phyloP scores from a whole-genome alignment of 805 yeast species.

The Kodamaea nitidulidarum region DNA sequence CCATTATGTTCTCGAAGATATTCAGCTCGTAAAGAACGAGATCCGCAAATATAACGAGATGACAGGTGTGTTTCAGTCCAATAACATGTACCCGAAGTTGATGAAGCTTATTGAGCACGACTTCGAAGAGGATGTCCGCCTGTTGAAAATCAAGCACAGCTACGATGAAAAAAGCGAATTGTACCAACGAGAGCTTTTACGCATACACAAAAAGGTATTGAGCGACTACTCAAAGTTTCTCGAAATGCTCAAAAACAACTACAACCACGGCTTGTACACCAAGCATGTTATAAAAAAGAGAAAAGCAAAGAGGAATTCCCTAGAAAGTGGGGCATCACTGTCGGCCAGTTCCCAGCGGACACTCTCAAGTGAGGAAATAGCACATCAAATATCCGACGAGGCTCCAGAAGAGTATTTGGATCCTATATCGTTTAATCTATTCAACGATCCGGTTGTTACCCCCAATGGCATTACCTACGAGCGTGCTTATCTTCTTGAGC shows the following conservation, averaged over 20 bases:
- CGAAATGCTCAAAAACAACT: constrained; percentile 20
- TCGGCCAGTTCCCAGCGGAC: neutral
- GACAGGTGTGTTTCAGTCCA: constrained; percentile 17
- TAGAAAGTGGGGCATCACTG: neutral
- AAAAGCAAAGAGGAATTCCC: neutral
- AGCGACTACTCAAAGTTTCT: constrained; percentile 19
- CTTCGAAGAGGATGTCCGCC: constrained; percentile 16
- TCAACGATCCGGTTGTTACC: constrained; percentile 17
- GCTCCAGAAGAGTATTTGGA: constrained; percentile 16
- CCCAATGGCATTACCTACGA: constrained; percentile 18
- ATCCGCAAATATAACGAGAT: constrained; percentile 20
- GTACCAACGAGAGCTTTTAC: constrained; percentile 17
- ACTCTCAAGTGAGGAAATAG: neutral
- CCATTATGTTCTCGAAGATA: constrained; percentile 22
- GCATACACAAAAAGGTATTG: constrained; percentile 17
- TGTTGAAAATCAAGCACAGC: constrained; percentile 12
- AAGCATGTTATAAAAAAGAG: constrained; percentile 11
- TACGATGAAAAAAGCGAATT: constrained; percentile 10
- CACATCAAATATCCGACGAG: constrained; percentile 11
- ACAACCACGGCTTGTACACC: constrained; percentile 22
- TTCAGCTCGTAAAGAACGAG: constrained; percentile 18
- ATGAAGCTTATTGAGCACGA: constrained; percentile 19
- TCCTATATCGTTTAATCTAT: constrained; percentile 15
- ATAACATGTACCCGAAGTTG: constrained; percentile 20
- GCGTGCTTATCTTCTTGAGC: constrained; percentile 10